Evolutionary conservation across 1,284 basidiomycete genomes (phyloP).

Genomic region (Boletus calvinii): DNA sequence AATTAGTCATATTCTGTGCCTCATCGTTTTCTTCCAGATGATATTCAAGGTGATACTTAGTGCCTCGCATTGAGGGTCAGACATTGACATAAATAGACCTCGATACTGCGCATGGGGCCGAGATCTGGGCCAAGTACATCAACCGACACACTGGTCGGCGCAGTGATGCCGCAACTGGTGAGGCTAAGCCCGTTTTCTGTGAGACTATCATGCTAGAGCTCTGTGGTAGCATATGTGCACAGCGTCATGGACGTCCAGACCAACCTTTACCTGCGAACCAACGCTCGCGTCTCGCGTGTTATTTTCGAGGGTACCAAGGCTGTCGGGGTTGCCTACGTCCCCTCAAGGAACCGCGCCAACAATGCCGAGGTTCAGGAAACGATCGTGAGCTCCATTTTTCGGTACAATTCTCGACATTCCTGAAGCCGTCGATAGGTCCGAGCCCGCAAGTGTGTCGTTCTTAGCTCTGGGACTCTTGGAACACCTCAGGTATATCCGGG

Average conservation of each 20-base stretch:
- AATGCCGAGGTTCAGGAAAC: slow-evolving; percentile 56
- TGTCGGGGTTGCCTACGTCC: slow-evolving; percentile 69
- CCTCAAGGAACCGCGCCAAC: slow-evolving; percentile 57
- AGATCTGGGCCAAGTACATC: slow-evolving; percentile 78
- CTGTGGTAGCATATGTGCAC: slow-evolving; percentile 58
- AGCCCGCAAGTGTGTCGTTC: slow-evolving; percentile 63
- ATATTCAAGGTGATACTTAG: slow-evolving; percentile 50
- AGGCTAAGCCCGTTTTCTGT: not conserved
- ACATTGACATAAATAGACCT: slow-evolving; percentile 42
- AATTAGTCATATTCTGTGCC: not conserved
- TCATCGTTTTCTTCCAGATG: slow-evolving; percentile 42
- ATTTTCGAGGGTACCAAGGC: slow-evolving; percentile 72
- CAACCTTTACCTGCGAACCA: slow-evolving; percentile 62
- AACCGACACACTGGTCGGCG: slow-evolving; percentile 70
- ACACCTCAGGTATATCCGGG: slow-evolving; percentile 47
- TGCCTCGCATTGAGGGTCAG: not conserved
- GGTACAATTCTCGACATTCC: not conserved
- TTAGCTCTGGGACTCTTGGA: slow-evolving; percentile 65
- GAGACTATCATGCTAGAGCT: slow-evolving; percentile 1
- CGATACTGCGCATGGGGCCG: slow-evolving; percentile 59
- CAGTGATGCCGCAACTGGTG: slow-evolving; percentile 68
- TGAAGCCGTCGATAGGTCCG: slow-evolving; percentile 34
- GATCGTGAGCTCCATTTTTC: slow-evolving; percentile 39
- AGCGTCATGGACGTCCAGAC: slow-evolving; percentile 66
- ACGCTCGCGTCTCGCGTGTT: slow-evolving; percentile 65